Percentiles rank a stretch among this genome's conserved stretches.
phyloP scores from a whole-genome alignment of 2,329 filamentous ascomycete genomes.

The Truncatella angustata region DNA sequence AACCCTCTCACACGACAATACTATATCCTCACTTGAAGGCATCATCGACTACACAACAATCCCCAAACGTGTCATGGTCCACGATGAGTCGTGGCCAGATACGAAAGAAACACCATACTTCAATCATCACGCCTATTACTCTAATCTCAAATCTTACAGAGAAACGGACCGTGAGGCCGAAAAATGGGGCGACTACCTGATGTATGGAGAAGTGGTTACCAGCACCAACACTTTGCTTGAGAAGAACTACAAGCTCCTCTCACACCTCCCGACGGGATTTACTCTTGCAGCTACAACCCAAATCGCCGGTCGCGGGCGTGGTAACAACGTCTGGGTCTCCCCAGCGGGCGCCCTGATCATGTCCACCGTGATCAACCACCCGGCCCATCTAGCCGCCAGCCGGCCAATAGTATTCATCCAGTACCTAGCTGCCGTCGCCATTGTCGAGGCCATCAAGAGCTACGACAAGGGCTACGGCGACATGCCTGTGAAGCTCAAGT shows the following conservation, averaged over 20 bases:
- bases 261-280: constrained; percentile 78
- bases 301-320: constrained; percentile 82
- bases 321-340: constrained; percentile 92
- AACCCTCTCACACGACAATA: constrained; percentile 38
- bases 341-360: constrained; percentile 85
- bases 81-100: constrained; percentile 66
- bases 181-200: constrained; percentile 71
- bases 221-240: constrained; percentile 93
- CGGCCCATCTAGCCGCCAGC: constrained; percentile 65
- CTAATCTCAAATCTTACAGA: constrained; percentile 68
- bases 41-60: constrained; percentile 74
- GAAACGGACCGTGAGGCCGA: constrained; percentile 52
- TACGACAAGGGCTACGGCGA: constrained; percentile 76
- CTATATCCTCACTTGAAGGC: constrained; percentile 40
- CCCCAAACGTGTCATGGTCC: constrained; percentile 70
- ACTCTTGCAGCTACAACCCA: constrained; percentile 85
- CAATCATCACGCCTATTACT: constrained; percentile 77
- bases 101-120: constrained; percentile 79
- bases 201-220: constrained; percentile 91
- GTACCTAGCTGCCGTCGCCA: constrained; percentile 86
- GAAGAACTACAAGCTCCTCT: constrained; percentile 79
- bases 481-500: constrained; percentile 85
- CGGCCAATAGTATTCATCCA: constrained; percentile 91
- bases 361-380: constrained; percentile 83
- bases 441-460: constrained; percentile 76